Base-by-base conservation (phyloP, 805 yeast species). In the Schwanniomyces occidentalis region DNA sequence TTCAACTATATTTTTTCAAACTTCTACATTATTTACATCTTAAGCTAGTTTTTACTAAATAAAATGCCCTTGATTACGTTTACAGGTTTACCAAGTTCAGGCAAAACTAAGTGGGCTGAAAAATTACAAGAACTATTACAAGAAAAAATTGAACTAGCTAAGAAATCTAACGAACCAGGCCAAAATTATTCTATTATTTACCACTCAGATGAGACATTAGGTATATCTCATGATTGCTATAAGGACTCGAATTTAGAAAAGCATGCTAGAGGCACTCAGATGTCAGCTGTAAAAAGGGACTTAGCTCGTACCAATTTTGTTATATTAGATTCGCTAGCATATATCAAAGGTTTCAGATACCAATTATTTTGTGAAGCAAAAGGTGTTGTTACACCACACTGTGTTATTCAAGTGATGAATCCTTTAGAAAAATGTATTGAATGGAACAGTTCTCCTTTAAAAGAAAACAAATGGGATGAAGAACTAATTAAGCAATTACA, bases 281-380 rank as follows among this genome's bases (percentile, higher is more conserved):
- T 90, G 64, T 78, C 95, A 0, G 96, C 95, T 0, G 93, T 91
- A 12, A 87, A 88, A 51, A 71, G 97, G 45, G 87, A 84, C 44
- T 59, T 93, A 3, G 70, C 85, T 1, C 72, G 81, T 24, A 66
- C 73, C 19, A 80, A 76, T 14, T 71, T 93, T 18, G 97, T 93
- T 1, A 79, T 93, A 12, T 69, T 93, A 34, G 99, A 93, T 56
- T 77, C 93, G 2, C 68, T 89, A 49, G 80, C 86, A 25, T 93
- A 93, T 56, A 93, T 93, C 50, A 93, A 93, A 54, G 99, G 99
- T 0, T 89, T 90, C 57, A 69, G 99, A 41, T 93, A 93, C 61
- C 99, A 93, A 60, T 68, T 93, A 34, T 89, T 79, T 57, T 90
- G 97, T 59, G 99, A 93, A 58, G 90, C 96, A 24, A 91, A 90